Percentiles rank a stretch among this genome's conserved stretches.
These are phyloP conservation scores for Acorus gramineus DNA, from an alignment of 106 monocot genomes.

Conservation along the genomic window DNA sequence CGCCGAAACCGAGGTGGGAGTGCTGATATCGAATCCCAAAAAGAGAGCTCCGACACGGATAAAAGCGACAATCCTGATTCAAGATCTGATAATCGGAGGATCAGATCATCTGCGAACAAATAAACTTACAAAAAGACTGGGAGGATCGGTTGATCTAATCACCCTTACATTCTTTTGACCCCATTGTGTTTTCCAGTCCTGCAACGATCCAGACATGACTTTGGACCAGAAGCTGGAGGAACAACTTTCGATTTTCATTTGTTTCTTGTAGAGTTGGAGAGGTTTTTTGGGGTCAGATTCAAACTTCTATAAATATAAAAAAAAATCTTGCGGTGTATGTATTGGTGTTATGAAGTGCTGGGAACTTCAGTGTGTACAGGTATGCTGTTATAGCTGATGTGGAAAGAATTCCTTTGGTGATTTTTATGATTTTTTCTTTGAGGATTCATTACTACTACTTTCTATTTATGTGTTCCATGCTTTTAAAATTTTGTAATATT, in stretches of 20 bases:
- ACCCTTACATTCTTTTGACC: slow-evolving; percentile 1
- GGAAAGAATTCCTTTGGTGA: not conserved
- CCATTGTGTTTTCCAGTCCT: not conserved
- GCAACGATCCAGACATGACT: too few relatives aligned
- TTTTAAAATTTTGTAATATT: too few relatives aligned
- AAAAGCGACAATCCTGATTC: slow-evolving; percentile 61
- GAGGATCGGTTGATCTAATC: not conserved
- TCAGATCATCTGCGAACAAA: slow-evolving; percentile 14
- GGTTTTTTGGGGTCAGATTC: too few relatives aligned
- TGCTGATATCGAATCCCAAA: slow-evolving; percentile 45
- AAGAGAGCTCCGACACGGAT: slow-evolving; percentile 69
- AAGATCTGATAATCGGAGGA: slow-evolving; percentile 9
- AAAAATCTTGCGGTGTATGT: slow-evolving; percentile 4
- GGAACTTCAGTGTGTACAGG: slow-evolving; percentile 10
- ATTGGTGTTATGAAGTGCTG: not conserved
- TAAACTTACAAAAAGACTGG: not conserved
- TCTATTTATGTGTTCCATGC: too few relatives aligned
- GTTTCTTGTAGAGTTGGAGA: too few relatives aligned
- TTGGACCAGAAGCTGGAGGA: too few relatives aligned
- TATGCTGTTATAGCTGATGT: not conserved
- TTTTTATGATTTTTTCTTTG: too few relatives aligned
- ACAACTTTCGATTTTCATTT: not conserved
- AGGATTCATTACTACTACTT: too few relatives aligned
- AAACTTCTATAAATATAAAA: not conserved
- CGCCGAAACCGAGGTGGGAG: slow-evolving; percentile 31